phyloP scores from a whole-genome alignment of 768 basidiomycete genomes.

The Tylopilus subfusipes region DNA sequence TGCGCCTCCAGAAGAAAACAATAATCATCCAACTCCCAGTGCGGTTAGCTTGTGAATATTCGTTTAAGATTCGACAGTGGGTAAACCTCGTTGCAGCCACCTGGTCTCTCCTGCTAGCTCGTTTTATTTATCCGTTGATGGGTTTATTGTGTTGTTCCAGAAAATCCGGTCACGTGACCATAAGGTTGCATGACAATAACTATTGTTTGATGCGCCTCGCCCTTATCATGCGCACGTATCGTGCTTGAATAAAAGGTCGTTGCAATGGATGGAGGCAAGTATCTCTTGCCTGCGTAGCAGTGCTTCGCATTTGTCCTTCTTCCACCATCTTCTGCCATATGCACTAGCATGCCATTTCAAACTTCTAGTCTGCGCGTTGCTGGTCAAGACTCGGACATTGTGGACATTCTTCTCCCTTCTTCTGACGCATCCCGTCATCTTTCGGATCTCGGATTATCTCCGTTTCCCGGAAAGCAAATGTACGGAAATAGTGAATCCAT shows the following conservation, averaged over 20 bases:
- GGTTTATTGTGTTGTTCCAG: slow-evolving; percentile 25
- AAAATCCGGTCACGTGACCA: slow-evolving; percentile 22
- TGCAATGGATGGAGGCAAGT: not conserved
- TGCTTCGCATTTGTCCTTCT: slow-evolving; percentile 23
- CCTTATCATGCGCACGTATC: slow-evolving; percentile 4
- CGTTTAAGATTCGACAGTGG: not conserved
- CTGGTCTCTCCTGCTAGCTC: not conserved
- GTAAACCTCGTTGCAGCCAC: slow-evolving; percentile 17
- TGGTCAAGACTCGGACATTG: slow-evolving; percentile 25
- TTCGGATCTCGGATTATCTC: slow-evolving; percentile 6
- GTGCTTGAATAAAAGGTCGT: slow-evolving; percentile 19
- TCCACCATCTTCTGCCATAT: slow-evolving; percentile 7
- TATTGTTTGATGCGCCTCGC: slow-evolving; percentile 25
- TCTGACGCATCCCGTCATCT: slow-evolving; percentile 1
- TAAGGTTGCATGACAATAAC: slow-evolving; percentile 20
- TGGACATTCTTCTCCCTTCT: slow-evolving; percentile 14
- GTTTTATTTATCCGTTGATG: slow-evolving; percentile 1
- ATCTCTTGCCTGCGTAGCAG: slow-evolving; percentile 23
- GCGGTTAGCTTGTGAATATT: slow-evolving; percentile 8
- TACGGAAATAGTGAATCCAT: slow-evolving; percentile 25
- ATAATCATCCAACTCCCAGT: not conserved
- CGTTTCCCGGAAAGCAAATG: slow-evolving; percentile 14
- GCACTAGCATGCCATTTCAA: slow-evolving; percentile 19
- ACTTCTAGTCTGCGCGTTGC: slow-evolving; percentile 23
- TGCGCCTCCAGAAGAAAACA: slow-evolving; percentile 8